Base-by-base conservation (phyloP, 176 grass and related monocot genomes). In the Carex cristatella region DNA sequence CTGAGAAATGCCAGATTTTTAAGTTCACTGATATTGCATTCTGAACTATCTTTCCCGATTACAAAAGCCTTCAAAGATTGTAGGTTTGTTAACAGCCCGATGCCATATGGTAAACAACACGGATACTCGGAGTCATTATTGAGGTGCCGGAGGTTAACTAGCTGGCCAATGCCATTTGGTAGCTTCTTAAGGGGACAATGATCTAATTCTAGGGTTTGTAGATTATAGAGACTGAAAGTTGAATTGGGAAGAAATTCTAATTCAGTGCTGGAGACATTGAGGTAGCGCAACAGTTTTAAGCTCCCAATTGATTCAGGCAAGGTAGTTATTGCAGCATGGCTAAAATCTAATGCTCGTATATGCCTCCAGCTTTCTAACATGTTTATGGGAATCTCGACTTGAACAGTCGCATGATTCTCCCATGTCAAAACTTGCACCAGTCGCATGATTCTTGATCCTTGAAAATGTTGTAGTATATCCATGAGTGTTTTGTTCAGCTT, bases 321-420 rank as follows among this genome's bases (percentile, higher is more conserved):
- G 19, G 27, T n/a, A 65, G 9, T 19, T 65, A 93, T 81, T 66
- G 23, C 3, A 44, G 32, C 73, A 33, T 37, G 10, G 15, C 64
- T 86, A 61, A 93, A 93, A 84, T 88, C 80, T 18, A 93, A 78
- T 4, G 85, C 79, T 76, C 88, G 65, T n/a, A 93, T 28, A 33
- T 86, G 85, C 40, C 48, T 81, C 33, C 74, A 28, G 13, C 40
- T 66, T 60, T 62, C 13, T 28, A 81, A 54, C 40, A 81, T 65
- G 51, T 81, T 69, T 61, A 13, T 8, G 2, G 80, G 80, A 28
- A 66, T 65, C 12, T 82, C 61, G 31, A 67, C 27, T 42, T 1
- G 60, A 46, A 82, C 63, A 38, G 8, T 2, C 9, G 10, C 79
- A 10, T 18, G 48, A 53, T 14, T 65, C 27, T 49, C 63, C 63